These are phyloP conservation scores for Lactarius evosmus DNA, from an alignment of 768 basidiomycete species.

Conservation along the genomic window DNA sequence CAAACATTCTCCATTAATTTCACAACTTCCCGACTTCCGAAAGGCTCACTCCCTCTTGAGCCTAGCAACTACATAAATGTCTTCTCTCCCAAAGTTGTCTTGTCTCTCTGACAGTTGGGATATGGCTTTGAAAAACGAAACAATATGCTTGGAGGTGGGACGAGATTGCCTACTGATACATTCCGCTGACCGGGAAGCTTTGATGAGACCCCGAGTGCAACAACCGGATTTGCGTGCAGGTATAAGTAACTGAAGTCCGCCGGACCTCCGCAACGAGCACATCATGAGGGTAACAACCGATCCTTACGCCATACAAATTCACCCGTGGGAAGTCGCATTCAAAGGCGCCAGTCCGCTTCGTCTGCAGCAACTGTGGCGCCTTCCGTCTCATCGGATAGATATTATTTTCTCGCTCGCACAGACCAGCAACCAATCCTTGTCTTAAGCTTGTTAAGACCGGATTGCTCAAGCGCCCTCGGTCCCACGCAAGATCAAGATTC, in stretches of 20 bases:
- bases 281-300: not conserved
- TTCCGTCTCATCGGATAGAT: not conserved
- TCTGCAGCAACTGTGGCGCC: not conserved
- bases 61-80: not conserved
- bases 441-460: no score
- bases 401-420: not conserved
- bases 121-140: not conserved
- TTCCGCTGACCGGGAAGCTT: not conserved
- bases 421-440: not conserved
- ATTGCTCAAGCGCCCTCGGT: not conserved
- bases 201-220: not conserved
- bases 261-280: not conserved
- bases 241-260: no score
- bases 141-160: not conserved
- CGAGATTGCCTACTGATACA: not conserved
- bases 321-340: not conserved
- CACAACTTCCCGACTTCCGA: not conserved
- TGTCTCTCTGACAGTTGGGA: not conserved
- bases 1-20: constrained; percentile 14
- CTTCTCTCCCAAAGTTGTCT: not conserved
- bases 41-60: not conserved
- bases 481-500: not conserved
- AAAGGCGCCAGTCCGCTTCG: not conserved
- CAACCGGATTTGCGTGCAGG: not conserved
- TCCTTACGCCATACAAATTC: not conserved